Conservation (phyloP, 352 stramenopile species). For the Phytopythium mirpurense region DNA sequence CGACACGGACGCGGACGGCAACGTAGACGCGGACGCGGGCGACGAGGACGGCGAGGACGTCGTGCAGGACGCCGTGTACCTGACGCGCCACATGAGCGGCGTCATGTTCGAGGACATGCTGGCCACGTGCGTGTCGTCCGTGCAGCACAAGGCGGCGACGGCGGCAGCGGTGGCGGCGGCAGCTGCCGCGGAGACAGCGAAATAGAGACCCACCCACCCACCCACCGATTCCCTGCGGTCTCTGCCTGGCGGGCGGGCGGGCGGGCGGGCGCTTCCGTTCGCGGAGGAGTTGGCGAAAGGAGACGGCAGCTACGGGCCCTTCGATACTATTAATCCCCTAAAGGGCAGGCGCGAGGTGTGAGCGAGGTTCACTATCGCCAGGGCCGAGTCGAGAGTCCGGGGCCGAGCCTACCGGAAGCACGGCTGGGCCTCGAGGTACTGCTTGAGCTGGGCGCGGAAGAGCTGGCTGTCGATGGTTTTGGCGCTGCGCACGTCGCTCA, state of each 20-base stretch:
- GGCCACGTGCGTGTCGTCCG: slow-evolving; percentile 74
- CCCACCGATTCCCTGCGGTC: background rate
- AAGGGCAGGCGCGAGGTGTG: no score
- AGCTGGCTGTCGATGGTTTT: slow-evolving; percentile 78
- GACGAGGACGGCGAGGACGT: slow-evolving; percentile 12
- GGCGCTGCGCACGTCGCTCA: slow-evolving; percentile 66
- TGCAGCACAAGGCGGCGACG: slow-evolving; percentile 30
- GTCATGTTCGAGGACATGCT: slow-evolving; percentile 90
- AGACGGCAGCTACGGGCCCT: no score
- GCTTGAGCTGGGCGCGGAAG: slow-evolving; percentile 62
- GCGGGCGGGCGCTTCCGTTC: no score
- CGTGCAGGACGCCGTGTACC: slow-evolving; percentile 71
- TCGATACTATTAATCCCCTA: no score
- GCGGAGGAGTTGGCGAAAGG: no score
- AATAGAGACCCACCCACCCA: slow-evolving; percentile 1
- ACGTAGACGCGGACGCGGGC: slow-evolving; percentile 9
- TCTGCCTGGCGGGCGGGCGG: no score
- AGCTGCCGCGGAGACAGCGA: background rate
- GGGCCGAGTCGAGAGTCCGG: no score
- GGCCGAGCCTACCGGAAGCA: slow-evolving; percentile 54
- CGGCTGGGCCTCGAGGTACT: slow-evolving; percentile 70
- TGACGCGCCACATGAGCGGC: slow-evolving; percentile 82
- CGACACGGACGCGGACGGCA: slow-evolving; percentile 7
- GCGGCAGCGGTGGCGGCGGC: background rate
- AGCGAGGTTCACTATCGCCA: no score